Base-by-base conservation (phyloP, 768 basidiomycete genomes). In the Leccinum fibrillosum region DNA sequence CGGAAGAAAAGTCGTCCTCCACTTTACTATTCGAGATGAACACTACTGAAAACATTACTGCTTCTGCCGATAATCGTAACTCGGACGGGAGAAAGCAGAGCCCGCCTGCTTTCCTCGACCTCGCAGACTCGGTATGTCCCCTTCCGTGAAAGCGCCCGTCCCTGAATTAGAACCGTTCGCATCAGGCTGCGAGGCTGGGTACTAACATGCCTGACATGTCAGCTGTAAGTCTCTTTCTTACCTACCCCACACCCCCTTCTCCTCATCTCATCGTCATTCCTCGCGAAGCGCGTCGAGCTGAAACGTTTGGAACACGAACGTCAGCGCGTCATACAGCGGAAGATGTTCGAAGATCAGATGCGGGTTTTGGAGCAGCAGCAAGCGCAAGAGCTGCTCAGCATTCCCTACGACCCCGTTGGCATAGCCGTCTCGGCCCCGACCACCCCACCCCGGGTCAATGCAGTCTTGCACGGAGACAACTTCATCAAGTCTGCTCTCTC, bases 331-430 rank as follows among this genome's bases (percentile, higher is more conserved):
- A 72, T 91, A 45, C 94, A 96, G 72, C 88, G 94, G 70, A 89
- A 86, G 74, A 75, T 92, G 67, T 98, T 98, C 73, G 95, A 98
- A 75, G 92, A 96, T 66, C 94, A 97, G 76, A 97, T 97, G 95
- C 88, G 89, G 55, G 86, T 82, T 54, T 82, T 98, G 62, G 94
- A 98, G 76, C 88, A 89, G 62, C 88, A 93, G 72, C 95, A 98
- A 75, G 86, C 86, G 12, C 88, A 90, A 63, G 91, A 94, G 70
- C 81, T 94, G 39, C 84, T 94, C 67, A 82, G 74, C 63, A 81
- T 92, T 65, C 89, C 89, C 35, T 83, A 82, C 69, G 88, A 89
- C 60, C 62, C 81, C n/a, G 76, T 76, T 60, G 78, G 78, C 66
- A 73, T 94, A 49, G 92, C 94, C 15, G 89, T 90, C 55, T 94